These are phyloP conservation scores for Stagonosporopsis rhizophila DNA, from an alignment of 2,329 filamentous ascomycete genomes.

Conservation along the genomic window DNA sequence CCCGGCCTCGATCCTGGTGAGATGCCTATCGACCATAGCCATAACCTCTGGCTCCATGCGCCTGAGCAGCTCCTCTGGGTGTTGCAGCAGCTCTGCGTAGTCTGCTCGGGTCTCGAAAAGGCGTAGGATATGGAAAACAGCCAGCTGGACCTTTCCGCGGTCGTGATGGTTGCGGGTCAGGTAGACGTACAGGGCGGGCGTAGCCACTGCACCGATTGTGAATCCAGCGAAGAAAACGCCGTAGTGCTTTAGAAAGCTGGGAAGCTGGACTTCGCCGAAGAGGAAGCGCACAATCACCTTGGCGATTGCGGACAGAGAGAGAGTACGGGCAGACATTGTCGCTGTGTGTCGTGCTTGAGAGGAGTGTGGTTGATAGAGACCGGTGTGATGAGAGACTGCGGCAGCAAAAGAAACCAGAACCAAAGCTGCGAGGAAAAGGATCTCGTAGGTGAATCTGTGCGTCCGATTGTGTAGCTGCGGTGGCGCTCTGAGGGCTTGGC, in stretches of 20 bases:
- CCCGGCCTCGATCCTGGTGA: conserved; percentile 11
- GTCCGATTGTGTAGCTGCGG: no score
- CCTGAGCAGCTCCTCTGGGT: conserved; percentile 9
- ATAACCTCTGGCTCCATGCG: conserved; percentile 16
- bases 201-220: not conserved
- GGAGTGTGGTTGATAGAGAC: not conserved
- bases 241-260: conserved; percentile 7
- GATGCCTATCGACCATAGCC: conserved; percentile 11
- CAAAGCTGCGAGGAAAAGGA: not conserved
- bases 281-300: conserved; percentile 17
- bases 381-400: not conserved
- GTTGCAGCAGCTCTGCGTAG: not conserved
- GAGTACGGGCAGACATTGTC: no score
- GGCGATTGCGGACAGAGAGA: conserved; percentile 7
- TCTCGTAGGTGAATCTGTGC: not conserved
- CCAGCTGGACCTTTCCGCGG: conserved; percentile 24
- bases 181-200: conserved; percentile 8
- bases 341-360: not conserved
- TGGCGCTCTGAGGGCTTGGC: no score
- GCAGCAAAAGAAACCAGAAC: not conserved
- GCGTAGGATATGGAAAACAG: conserved; percentile 21
- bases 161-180: conserved; percentile 7
- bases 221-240: conserved; percentile 11
- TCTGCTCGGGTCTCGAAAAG: not conserved
- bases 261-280: conserved; percentile 10